A percentile compares a stretch with the other conserved stretches of the same genome.
phyloP scores from a whole-genome alignment of 768 basidiomycete species.

The Polyporus arcularius region DNA sequence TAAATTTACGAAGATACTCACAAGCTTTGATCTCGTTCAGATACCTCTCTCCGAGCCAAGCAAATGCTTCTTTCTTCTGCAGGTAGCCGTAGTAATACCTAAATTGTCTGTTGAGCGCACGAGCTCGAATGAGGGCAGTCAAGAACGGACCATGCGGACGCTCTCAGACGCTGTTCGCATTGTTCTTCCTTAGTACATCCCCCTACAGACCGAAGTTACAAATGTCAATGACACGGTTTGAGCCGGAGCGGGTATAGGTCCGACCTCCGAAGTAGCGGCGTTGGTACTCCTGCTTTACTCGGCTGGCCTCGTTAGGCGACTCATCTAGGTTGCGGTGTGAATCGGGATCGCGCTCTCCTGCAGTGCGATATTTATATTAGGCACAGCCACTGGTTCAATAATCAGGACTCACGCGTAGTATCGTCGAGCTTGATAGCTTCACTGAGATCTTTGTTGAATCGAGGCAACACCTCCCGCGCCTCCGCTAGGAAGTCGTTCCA shows the following conservation, averaged over 20 bases:
- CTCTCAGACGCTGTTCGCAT: constrained; percentile 13
- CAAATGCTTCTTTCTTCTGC: constrained; percentile 13
- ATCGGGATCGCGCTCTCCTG: neutral
- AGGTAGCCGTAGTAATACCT: constrained; percentile 22
- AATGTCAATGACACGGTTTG: constrained; percentile 3
- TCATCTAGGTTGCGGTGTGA: neutral
- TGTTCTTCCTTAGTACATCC: constrained; percentile 2
- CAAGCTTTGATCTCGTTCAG: constrained; percentile 22
- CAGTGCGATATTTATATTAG: neutral
- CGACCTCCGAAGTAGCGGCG: constrained; percentile 21
- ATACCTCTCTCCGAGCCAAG: constrained; percentile 21
- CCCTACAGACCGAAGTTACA: neutral
- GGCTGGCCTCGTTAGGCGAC: neutral
- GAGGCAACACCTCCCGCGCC: constrained; percentile 8
- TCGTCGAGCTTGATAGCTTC: constrained; percentile 11
- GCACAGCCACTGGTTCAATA: neutral
- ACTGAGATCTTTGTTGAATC: constrained; percentile 6
- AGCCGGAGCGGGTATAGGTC: neutral
- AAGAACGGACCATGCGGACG: constrained; percentile 19
- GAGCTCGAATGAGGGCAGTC: neutral
- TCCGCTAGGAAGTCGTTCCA: constrained; percentile 10
- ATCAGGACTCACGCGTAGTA: neutral
- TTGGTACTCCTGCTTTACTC: constrained; percentile 4
- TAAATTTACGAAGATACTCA: neutral
- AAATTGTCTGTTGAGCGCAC: no score